These are phyloP conservation scores for Boletus pseudo-olivaceus DNA, from an alignment of 768 basidiomycete genomes.

Conservation along the genomic window DNA sequence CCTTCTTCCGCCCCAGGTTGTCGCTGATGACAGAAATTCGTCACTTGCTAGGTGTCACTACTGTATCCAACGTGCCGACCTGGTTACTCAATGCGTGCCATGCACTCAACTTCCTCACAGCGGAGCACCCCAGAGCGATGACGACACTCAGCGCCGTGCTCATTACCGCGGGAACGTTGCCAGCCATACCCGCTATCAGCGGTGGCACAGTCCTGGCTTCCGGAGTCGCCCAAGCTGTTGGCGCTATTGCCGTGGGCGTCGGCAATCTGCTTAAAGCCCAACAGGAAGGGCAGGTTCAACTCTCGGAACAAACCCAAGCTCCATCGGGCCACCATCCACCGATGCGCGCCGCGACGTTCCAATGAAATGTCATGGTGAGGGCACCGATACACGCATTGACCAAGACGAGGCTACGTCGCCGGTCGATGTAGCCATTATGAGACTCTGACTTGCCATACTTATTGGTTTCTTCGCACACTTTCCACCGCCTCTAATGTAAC, in stretches of 20 bases:
- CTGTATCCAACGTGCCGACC: slow-evolving; percentile 58
- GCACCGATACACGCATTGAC: background rate
- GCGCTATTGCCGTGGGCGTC: slow-evolving; percentile 73
- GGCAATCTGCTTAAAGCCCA: slow-evolving; percentile 54
- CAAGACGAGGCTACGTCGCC: slow-evolving; percentile 17
- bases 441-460: slow-evolving; percentile 20
- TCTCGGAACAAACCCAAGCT: slow-evolving; percentile 20
- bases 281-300: slow-evolving; percentile 38
- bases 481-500: slow-evolving; percentile 3
- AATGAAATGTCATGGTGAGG: slow-evolving; percentile 6
- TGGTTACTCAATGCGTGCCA: slow-evolving; percentile 78
- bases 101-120: slow-evolving; percentile 69
- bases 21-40: background rate
- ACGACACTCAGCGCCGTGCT: slow-evolving; percentile 72
- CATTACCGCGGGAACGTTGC: slow-evolving; percentile 74
- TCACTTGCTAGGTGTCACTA: slow-evolving; percentile 32
- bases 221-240: slow-evolving; percentile 72
- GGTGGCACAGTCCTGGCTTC: slow-evolving; percentile 73
- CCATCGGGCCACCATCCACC: slow-evolving; percentile 24
- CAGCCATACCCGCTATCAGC: slow-evolving; percentile 64
- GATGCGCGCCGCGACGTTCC: slow-evolving; percentile 31
- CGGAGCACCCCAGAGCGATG: slow-evolving; percentile 75
- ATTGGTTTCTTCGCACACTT: slow-evolving; percentile 12
- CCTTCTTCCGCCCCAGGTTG: background rate
- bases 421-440: slow-evolving; percentile 20